Evolutionary conservation across 106 monocot species (phyloP), one percentile per base, ranked within the genome.

Genomic region (Amphibolis antarctica): DNA sequence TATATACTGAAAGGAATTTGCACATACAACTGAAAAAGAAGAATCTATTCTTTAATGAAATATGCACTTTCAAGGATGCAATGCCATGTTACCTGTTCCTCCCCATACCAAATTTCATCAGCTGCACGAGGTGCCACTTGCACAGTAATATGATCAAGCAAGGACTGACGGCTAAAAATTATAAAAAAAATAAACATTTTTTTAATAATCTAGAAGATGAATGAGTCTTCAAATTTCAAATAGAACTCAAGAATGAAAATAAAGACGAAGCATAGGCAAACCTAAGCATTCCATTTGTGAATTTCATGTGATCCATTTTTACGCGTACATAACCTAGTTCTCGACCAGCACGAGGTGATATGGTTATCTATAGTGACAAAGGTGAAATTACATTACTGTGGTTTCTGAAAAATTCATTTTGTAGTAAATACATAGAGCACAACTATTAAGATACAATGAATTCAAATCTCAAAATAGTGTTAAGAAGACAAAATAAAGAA

Each of bases 261-360:
- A 49, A 12, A 49, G 2, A 49, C 3, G 48, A 3, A 49, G 15
- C 10, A 42, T 10, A 43, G 59, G 68, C 62, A 45, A 66, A 89
- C 89, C 80, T 89, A 54, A 89, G 82, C 89, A 90, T 80, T 73
- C 90, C 90, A 71, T 80, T 73, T 48, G 47, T 54, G 74, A 90
- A 90, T 61, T 79, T 90, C 78, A 85, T 74, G n/a, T 83, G 78
- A 69, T 90, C 85, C 90, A 90, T 90, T 63, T 90, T 90, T 25
- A 81, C 82, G 66, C 85, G 79, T 25, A 83, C 83, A 74, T 90
- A 90, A 11, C 90, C 90, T 74, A 86, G 63, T 68, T 90, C 85
- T 74, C 83, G 80, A n/a, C 90, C 90, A 83, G 90, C 89, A 73
- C 90, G 80, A 74, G 90, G 90, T 65, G 90, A 69, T 65, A 90